Conservation (phyloP, 306 rosid genomes). For the Heteromeles arbutifolia region DNA sequence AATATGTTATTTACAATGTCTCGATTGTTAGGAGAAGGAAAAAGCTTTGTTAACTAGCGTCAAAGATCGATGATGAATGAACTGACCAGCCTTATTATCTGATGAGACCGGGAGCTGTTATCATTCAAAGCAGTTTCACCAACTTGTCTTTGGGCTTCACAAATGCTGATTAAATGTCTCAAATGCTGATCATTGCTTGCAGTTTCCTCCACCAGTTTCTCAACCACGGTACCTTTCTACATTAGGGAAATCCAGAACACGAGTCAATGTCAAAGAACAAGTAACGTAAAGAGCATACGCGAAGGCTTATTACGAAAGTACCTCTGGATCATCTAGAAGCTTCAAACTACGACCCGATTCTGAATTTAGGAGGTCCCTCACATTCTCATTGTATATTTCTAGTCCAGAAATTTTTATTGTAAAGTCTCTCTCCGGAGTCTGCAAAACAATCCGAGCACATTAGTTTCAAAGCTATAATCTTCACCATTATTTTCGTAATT, state of each 20-base stretch:
- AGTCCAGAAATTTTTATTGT: conserved; percentile 84
- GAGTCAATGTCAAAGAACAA: neutral
- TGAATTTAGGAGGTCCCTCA: conserved; percentile 78
- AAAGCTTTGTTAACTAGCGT: neutral
- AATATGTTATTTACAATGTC: conserved; percentile 1
- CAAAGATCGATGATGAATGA: neutral
- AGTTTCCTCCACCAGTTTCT: conserved; percentile 91
- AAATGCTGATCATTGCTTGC: conserved; percentile 81
- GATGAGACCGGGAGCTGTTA: conserved; percentile 95
- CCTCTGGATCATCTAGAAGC: conserved; percentile 98
- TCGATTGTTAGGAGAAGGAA: conserved; percentile 1
- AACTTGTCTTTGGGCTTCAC: conserved; percentile 99
- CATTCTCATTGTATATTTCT: conserved; percentile 97
- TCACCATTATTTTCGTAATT: neutral
- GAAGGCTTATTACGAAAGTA: neutral
- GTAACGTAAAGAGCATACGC: neutral
- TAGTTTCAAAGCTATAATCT: conserved; percentile 1
- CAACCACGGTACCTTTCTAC: conserved; percentile 98
- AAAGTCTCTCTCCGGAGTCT: conserved; percentile 92
- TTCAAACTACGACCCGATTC: conserved; percentile 89
- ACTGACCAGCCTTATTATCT: conserved; percentile 91
- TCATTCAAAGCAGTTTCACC: conserved; percentile 98
- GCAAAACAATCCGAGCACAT: conserved; percentile 24
- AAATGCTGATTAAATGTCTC: conserved; percentile 82
- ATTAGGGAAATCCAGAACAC: conserved; percentile 9